These are phyloP conservation scores for Smallanthus sonchifolius DNA, from an alignment of 129 eudicot species.

Conservation along the genomic window DNA sequence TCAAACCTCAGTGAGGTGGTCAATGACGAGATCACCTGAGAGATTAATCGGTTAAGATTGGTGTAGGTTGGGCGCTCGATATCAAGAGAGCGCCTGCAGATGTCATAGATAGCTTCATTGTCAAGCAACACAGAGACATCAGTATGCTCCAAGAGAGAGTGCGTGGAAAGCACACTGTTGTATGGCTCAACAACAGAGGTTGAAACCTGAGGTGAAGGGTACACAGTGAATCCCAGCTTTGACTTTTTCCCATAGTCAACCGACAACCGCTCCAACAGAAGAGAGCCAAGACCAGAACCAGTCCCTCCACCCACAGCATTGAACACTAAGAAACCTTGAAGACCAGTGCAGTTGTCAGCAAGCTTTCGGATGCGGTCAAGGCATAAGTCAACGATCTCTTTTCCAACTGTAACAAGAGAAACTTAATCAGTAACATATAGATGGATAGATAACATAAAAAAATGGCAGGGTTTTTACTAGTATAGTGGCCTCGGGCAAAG, in stretches of 20 bases:
- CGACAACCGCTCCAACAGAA: conserved; percentile 61
- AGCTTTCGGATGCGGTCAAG: conserved; percentile 8
- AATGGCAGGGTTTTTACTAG: not conserved
- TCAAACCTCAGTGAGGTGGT: conserved; percentile 9
- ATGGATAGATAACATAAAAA: not conserved
- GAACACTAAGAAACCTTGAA: conserved; percentile 3
- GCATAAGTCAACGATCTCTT: conserved; percentile 5
- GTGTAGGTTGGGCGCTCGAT: conserved; percentile 2
- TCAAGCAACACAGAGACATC: conserved; percentile 13
- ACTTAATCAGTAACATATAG: not conserved
- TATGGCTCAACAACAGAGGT: conserved; percentile 7
- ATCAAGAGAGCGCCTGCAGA: conserved; percentile 10
- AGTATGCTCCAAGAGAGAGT: conserved; percentile 11
- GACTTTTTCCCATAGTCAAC: conserved; percentile 77
- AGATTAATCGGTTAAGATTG: conserved; percentile 8
- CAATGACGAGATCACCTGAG: conserved; percentile 7
- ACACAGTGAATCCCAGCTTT: conserved; percentile 13
- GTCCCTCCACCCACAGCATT: conserved; percentile 65
- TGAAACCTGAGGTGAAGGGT: conserved; percentile 11
- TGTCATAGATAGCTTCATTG: conserved; percentile 17
- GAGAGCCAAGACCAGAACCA: conserved; percentile 71
- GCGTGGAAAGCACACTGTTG: conserved; percentile 9
- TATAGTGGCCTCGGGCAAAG: conserved; percentile 11
- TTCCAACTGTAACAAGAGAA: conserved; percentile 2
- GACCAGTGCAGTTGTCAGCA: conserved; percentile 13